phyloP scores from a whole-genome alignment of 1,139 yeast species.

The Geotrichum europaeum region DNA sequence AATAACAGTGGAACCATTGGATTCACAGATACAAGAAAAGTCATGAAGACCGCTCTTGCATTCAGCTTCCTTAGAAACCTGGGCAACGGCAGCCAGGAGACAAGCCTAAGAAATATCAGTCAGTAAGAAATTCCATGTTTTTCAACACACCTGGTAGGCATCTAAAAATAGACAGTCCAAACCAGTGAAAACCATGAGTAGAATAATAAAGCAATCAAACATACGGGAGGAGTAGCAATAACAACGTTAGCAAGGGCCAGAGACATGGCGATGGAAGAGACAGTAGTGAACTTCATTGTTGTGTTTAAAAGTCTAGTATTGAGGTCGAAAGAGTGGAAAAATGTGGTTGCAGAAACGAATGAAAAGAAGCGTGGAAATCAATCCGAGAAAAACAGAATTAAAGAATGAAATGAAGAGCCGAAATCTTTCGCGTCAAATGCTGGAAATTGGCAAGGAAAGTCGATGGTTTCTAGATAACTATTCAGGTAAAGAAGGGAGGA shows the following conservation, averaged over 20 bases:
- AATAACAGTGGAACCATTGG: slow-evolving; percentile 46
- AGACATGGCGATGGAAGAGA: slow-evolving; percentile 45
- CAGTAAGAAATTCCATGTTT: background rate
- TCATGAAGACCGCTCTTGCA: slow-evolving; percentile 53
- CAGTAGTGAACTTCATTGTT: slow-evolving; percentile 37
- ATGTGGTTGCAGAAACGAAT: background rate
- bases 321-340: background rate
- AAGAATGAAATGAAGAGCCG: background rate
- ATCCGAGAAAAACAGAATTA: background rate
- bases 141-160: background rate
- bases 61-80: slow-evolving; percentile 52
- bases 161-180: background rate
- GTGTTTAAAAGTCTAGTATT: background rate
- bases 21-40: slow-evolving; percentile 58
- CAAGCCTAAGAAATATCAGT: slow-evolving; percentile 47
- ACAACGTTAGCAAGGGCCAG: slow-evolving; percentile 29
- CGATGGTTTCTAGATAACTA: background rate
- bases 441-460: background rate
- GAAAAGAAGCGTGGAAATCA: background rate
- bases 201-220: background rate
- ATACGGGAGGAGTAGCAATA: slow-evolving; percentile 55
- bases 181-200: background rate
- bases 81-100: slow-evolving; percentile 77
- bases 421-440: background rate
- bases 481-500: background rate